Conservation (phyloP, 768 basidiomycete genomes). For the Pleurotus ostreatus region DNA sequence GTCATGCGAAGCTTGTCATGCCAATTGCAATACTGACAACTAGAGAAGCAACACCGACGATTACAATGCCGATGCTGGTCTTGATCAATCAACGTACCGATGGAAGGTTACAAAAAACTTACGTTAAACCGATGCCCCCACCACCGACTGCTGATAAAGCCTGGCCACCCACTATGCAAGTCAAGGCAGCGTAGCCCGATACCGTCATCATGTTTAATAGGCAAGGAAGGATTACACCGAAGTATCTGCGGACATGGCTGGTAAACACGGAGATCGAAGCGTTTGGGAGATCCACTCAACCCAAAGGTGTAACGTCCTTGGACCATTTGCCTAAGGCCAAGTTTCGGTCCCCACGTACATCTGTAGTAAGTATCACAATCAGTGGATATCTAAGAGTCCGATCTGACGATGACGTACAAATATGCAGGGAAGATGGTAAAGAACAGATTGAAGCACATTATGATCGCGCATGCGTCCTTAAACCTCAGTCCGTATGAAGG, state of each 20-base stretch:
- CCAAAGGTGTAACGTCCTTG: constrained; percentile 46
- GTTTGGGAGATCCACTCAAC: constrained; percentile 14
- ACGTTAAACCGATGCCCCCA: constrained; percentile 28
- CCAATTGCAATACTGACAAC: constrained; percentile 33
- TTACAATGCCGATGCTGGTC: constrained; percentile 73
- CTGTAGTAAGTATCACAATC: no score
- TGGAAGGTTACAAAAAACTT: constrained; percentile 1
- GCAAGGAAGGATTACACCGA: constrained; percentile 57
- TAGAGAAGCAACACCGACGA: constrained; percentile 67
- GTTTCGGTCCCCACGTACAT: constrained; percentile 74
- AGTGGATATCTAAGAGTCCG: no score
- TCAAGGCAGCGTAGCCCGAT: constrained; percentile 68
- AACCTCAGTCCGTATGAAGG: constrained; percentile 59
- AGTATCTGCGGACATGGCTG: constrained; percentile 37
- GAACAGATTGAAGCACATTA: constrained; percentile 51
- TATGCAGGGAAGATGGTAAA: constrained; percentile 31
- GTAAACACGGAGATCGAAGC: no score
- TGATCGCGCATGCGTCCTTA: constrained; percentile 64
- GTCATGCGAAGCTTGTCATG: no score
- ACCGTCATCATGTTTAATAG: constrained; percentile 60
- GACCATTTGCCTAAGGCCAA: constrained; percentile 87
- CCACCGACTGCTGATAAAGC: constrained; percentile 38
- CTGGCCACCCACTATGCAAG: constrained; percentile 68
- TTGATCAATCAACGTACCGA: no score
- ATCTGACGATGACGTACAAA: constrained; percentile 15